Evolutionary conservation across 2,329 filamentous ascomycete species (phyloP).

Genomic region (Colletotrichum noveboracense): DNA sequence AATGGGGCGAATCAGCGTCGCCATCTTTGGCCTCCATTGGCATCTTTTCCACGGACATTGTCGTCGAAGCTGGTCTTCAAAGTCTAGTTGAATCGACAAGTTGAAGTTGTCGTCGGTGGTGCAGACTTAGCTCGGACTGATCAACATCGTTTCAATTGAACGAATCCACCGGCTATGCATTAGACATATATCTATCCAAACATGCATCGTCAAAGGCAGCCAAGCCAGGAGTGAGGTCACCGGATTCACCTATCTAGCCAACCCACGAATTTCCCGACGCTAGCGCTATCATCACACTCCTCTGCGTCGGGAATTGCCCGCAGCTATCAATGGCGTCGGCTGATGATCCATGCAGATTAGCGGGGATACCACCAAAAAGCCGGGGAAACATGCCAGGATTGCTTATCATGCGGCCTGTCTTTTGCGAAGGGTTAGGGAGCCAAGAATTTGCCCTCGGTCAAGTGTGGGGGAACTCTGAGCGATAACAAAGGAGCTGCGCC

Average conservation of each 20-base stretch:
- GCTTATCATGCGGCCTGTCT: conserved; percentile 1
- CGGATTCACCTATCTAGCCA: conserved; percentile 14
- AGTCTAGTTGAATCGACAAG: not conserved
- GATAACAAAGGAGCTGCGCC: not conserved
- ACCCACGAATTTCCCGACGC: not conserved
- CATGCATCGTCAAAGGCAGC: not conserved
- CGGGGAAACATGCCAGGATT: not conserved
- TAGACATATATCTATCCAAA: conserved; percentile 6
- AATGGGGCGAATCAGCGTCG: not conserved
- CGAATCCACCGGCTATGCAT: not conserved
- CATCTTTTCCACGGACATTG: conserved; percentile 5
- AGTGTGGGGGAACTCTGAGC: not conserved
- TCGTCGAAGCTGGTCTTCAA: not conserved
- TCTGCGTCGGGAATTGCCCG: not conserved
- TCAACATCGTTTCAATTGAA: not conserved
- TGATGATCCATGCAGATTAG: conserved; percentile 6
- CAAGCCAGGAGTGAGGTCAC: conserved; percentile 1
- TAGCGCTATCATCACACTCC: not conserved
- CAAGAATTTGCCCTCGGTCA: conserved; percentile 3
- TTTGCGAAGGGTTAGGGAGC: not conserved
- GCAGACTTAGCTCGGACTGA: not conserved
- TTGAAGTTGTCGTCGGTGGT: not conserved
- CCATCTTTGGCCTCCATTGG: conserved; percentile 5
- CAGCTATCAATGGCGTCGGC: conserved; percentile 1
- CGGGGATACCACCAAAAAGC: not conserved